These are phyloP conservation scores for Penicillium sp. DNA, from an alignment of 2,329 filamentous ascomycete genomes.

Conservation along the genomic window DNA sequence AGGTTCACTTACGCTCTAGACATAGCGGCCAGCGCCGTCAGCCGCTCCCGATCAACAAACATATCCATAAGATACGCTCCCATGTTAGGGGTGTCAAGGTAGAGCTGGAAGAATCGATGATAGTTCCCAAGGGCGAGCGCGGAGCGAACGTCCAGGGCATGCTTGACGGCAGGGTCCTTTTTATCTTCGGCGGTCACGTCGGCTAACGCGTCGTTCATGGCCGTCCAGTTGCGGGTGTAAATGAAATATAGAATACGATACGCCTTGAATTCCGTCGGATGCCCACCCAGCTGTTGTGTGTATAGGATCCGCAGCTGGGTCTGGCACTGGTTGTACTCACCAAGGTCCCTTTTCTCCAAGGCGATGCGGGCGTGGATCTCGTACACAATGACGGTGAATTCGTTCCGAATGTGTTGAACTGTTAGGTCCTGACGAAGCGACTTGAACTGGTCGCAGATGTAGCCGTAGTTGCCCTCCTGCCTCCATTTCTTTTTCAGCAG, in stretches of 20 bases:
- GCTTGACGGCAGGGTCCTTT: slow-evolving; percentile 72
- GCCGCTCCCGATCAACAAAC: slow-evolving; percentile 90
- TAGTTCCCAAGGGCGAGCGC: slow-evolving; percentile 91
- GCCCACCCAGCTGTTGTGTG: slow-evolving; percentile 76
- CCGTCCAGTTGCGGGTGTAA: slow-evolving; percentile 95
- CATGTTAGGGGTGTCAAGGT: slow-evolving; percentile 92
- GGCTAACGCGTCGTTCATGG: slow-evolving; percentile 95
- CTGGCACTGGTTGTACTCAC: slow-evolving; percentile 99
- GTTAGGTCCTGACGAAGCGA: slow-evolving; percentile 96
- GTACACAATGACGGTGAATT: slow-evolving; percentile 93
- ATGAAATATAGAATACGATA: slow-evolving; percentile 99
- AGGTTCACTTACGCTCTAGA: slow-evolving; percentile 76
- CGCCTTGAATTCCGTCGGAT: slow-evolving; percentile 92
- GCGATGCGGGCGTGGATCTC: slow-evolving; percentile 97
- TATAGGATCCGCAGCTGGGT: slow-evolving; percentile 93
- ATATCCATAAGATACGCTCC: slow-evolving; percentile 98
- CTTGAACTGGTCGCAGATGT: slow-evolving; percentile 99
- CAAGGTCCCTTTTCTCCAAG: slow-evolving; percentile 94
- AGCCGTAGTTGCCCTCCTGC: slow-evolving; percentile 86
- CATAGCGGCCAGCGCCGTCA: slow-evolving; percentile 83
- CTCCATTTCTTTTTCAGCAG: slow-evolving; percentile 92
- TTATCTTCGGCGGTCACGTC: slow-evolving; percentile 99
- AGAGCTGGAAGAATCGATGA: slow-evolving; percentile 95
- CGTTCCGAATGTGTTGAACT: slow-evolving; percentile 92
- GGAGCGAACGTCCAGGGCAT: slow-evolving; percentile 85